Evolutionary conservation across 1,139 yeast genomes (phyloP), one percentile per base, ranked within the genome.

Genomic region (Yamadazyma friedrichii): DNA sequence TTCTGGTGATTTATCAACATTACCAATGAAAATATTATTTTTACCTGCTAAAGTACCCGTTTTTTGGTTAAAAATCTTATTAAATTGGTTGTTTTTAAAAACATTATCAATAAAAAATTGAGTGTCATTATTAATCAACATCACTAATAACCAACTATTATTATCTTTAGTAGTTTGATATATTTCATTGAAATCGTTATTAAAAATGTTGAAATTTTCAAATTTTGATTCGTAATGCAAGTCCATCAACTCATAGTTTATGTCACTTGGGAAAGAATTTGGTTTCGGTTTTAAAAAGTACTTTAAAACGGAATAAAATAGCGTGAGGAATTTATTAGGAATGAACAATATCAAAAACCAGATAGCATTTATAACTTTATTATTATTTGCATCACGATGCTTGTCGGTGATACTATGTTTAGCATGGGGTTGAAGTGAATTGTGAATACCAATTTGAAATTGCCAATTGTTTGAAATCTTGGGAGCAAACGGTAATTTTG

Each of bases 321-420:
- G 35, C 33, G 57, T 59, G 28, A 71, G 51, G 1, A 78, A 41
- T 2, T 74, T 54, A 48, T 61, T 67, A 2, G 84, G 84, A 20
- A 78, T 58, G 17, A 77, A 49, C 50, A 77, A 57, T 9, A 78
- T 49, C 8, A 78, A 55, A 40, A 76, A 61, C 64, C 80, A 64
- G 24, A 76, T 51, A 2, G 74, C 62, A 17, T 52, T 48, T 16
- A 52, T 8, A 42, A 59, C 20, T 45, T 39, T 44, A 12, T 31
- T 31, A 30, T 40, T 33, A 37, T 11, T 24, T 36, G 29, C 25
- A 27, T 6, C 15, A 6, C 16, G 3, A 13, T n/a, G 26, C 2
- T 25, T 38, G 35, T 5, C 8, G 24, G 24, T 20, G 24, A 20
- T 8, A 20, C 8, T 20, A 20, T 20, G 24, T 6, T 20, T 20